Conservation (phyloP, 495 filamentous ascomycete species). For the Aspergillus affinis region DNA sequence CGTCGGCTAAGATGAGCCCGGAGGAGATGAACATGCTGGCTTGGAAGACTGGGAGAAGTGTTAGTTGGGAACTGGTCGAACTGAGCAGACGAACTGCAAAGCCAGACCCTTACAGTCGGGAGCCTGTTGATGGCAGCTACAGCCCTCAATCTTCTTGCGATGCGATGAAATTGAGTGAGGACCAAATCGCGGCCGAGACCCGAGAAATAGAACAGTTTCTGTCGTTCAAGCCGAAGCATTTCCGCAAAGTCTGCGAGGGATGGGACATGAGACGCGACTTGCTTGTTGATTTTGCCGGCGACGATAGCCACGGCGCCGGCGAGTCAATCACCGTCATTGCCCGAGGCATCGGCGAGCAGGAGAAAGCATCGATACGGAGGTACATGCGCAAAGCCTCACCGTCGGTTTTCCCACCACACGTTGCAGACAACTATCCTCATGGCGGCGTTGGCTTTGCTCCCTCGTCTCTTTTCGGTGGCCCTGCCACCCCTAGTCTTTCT, state of each 20-base stretch:
- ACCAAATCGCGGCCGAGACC: constrained; percentile 72
- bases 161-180: constrained; percentile 65
- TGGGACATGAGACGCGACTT: constrained; percentile 92
- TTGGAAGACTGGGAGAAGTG: constrained; percentile 76
- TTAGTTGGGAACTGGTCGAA: constrained; percentile 78
- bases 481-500: constrained; percentile 1
- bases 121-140: constrained; percentile 62
- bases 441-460: constrained; percentile 4
- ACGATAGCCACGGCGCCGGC: constrained; percentile 69
- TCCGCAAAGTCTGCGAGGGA: constrained; percentile 72
- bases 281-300: constrained; percentile 85
- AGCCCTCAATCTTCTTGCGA: constrained; percentile 68
- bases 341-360: constrained; percentile 62
- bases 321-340: constrained; percentile 74
- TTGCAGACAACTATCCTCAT: neutral
- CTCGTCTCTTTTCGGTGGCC: constrained; percentile 41
- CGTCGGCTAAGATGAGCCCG: constrained; percentile 29
- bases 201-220: constrained; percentile 78
- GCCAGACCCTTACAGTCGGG: constrained; percentile 65
- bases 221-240: constrained; percentile 71
- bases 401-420: constrained; percentile 15
- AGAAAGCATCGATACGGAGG: constrained; percentile 49
- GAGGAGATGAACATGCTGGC: constrained; percentile 61
- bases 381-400: constrained; percentile 37
- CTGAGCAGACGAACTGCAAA: constrained; percentile 67